Base-by-base conservation (phyloP, 176 grass and related monocot genomes). In the Hordeum marinum region DNA sequence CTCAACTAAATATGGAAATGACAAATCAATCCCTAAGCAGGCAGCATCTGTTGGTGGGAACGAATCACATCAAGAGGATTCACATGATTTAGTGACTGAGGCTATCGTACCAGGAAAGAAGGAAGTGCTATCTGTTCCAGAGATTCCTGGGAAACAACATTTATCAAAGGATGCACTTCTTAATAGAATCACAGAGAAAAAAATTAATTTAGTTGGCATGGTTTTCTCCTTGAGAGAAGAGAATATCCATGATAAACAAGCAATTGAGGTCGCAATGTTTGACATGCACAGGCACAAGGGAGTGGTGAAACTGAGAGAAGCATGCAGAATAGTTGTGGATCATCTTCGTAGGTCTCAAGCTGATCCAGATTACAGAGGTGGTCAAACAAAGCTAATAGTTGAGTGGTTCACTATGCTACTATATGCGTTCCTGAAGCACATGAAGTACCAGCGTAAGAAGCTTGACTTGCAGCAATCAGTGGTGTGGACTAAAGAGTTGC, bases 191-290 rank as follows among this genome's bases (percentile, higher is more conserved):
- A 62, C 27, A 4, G 80, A 90, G 60, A 86, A 89, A 74, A 86
- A 52, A 68, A 66, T 94, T 77, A 72, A 93, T 66, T 88, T 94
- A 70, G 90, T 98, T 85, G 63, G 93, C 68, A 91, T 79, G 77
- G 82, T 88, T 63, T 93, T 81, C 77, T 86, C 80, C 48, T 69
- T 78, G 63, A 95, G 96, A 79, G 62, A 72, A 85, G 70, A 87
- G 69, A 89, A 83, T 72, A 82, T 98, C 12, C 75, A 83, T 67
- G 77, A 78, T 57, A 94, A 95, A 59, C 96, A 98, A 68, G 72
- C 76, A 59, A 63, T 87, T 0, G 83, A 90, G 75, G 76, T 90
- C 20, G 72, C 57, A 81, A 50, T 87, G 45, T 88, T 98, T 18
- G 66, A 90, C 10, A 79, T 75, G 18, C 68, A 92, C 46, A 92